Base-by-base conservation (phyloP, 2,329 filamentous ascomycete species). In the Exophiala spinifera region DNA sequence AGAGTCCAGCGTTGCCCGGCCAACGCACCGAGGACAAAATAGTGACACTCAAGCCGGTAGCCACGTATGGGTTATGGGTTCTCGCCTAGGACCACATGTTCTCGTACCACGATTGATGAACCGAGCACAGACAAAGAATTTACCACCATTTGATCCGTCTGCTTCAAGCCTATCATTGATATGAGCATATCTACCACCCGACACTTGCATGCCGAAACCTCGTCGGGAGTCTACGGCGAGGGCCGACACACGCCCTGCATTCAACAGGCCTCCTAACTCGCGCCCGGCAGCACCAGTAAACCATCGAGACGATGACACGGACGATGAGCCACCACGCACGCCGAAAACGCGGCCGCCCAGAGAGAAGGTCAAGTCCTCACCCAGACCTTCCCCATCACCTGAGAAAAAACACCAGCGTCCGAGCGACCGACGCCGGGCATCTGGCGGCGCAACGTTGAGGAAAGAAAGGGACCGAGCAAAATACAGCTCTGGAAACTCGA, bases 401-500 rank as follows among this genome's bases (percentile, higher is more conserved):
- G 56, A 59, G 19, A 61, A 57, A 25, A 54, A 51, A 44, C 47
- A 51, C 43, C 57, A 58, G 11, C 43, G 49, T 31, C 11, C 46
- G 19, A 58, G 54, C 36, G 55, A 53, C 65, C 67, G 11, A 70
- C 70, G 25, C 71, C 70, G 68, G 15, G 51, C 55, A 15, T n/a
- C 36, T 39, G 36, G 14, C 17, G 56, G 60, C 36, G 42, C 44
- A 11, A 33, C 55, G 55, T 43, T 57, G 54, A 25, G 49, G 47
- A 21, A 55, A 58, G 45, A 65, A 49, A 51, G 60, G 56, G 57
- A 56, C 51, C 60, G 37, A 36, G 55, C 63, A 59, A 60, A 64
- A 60, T 56, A 75, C 72, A 63, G 71, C 70, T 66, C 63, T 40
- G 74, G 72, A 43, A 69, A 67, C 0, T 76, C 73, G 14, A 69